Conservation (phyloP, 176 grass and related monocot genomes). For the Avena sativa region DNA sequence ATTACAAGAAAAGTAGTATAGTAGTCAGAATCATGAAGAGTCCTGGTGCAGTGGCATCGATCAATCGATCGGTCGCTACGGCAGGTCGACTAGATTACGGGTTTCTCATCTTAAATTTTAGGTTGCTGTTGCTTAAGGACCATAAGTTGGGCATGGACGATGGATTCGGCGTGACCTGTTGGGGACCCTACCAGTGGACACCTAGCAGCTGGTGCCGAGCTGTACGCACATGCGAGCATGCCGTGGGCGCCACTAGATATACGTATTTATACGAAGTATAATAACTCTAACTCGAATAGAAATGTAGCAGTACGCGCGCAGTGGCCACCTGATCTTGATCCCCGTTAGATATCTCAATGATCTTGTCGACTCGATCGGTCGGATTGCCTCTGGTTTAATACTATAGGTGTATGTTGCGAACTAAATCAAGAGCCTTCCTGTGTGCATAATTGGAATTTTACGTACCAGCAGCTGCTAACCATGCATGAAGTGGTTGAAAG, state of each 20-base stretch:
- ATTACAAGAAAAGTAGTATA: not conserved
- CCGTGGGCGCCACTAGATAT: constrained; percentile 23
- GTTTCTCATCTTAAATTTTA: not conserved
- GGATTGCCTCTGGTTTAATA: not conserved
- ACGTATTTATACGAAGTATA: not conserved
- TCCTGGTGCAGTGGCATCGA: not conserved
- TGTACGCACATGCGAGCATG: constrained; percentile 48
- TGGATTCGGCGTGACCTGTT: constrained; percentile 45
- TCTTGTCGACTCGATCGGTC: not conserved
- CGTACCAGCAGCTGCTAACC: too few species aligned
- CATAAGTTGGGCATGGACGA: not conserved
- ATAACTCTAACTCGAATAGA: constrained; percentile 26
- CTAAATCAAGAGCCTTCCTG: too few species aligned
- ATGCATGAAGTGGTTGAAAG: too few species aligned
- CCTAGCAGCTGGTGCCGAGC: constrained; percentile 45
- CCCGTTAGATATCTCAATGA: not conserved
- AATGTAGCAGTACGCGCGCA: constrained; percentile 10
- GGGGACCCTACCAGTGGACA: constrained; percentile 34
- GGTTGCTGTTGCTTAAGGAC: constrained; percentile 30
- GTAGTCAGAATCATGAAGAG: not conserved
- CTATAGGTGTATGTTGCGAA: too few species aligned
- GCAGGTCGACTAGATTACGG: constrained; percentile 44
- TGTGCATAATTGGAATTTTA: too few species aligned
- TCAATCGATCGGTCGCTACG: constrained; percentile 14
- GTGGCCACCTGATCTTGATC: constrained; percentile 24